phyloP scores from a whole-genome alignment of 192 early-diverging fungal genomes.

The Coemansia sp. region DNA sequence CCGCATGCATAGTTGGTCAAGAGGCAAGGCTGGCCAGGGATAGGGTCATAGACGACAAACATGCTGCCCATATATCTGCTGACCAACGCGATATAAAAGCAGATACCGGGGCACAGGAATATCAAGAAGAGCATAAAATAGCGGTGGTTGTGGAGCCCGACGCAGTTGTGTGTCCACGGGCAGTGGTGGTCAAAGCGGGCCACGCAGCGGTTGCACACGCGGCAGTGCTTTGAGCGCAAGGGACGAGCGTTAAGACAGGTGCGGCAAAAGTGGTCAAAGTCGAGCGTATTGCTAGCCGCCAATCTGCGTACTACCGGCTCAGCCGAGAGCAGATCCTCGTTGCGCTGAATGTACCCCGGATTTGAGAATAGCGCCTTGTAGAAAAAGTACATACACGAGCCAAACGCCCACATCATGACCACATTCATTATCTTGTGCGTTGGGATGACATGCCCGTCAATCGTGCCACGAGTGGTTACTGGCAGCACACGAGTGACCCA shows the following conservation, averaged over 20 bases:
- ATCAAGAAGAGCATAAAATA: slow-evolving; percentile 82
- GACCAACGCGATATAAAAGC: slow-evolving; percentile 64
- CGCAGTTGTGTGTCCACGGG: slow-evolving; percentile 97
- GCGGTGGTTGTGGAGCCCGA: slow-evolving; percentile 88
- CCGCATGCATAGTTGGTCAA: slow-evolving; percentile 68
- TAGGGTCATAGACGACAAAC: slow-evolving; percentile 61
- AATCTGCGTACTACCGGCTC: slow-evolving; percentile 57
- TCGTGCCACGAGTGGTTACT: slow-evolving; percentile 54
- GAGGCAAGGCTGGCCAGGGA: slow-evolving; percentile 62
- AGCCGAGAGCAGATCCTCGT: slow-evolving; percentile 39
- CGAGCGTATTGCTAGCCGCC: slow-evolving; percentile 69
- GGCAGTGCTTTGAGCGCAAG: slow-evolving; percentile 93
- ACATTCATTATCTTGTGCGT: slow-evolving; percentile 60
- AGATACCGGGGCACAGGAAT: slow-evolving; percentile 66
- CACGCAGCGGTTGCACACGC: slow-evolving; percentile 91
- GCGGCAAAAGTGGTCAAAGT: slow-evolving; percentile 82
- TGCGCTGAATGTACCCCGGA: slow-evolving; percentile 80
- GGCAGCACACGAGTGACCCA: slow-evolving; percentile 74
- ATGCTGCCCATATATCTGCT: slow-evolving; percentile 60
- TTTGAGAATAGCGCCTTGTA: slow-evolving; percentile 73
- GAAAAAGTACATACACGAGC: slow-evolving; percentile 71
- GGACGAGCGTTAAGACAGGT: slow-evolving; percentile 85
- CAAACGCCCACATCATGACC: slow-evolving; percentile 67
- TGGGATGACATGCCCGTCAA: slow-evolving; percentile 32
- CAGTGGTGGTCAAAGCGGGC: slow-evolving; percentile 96